These are phyloP conservation scores for Aspergillus fischeri DNA, from an alignment of 2,329 filamentous ascomycete genomes.

Conservation along the genomic window DNA sequence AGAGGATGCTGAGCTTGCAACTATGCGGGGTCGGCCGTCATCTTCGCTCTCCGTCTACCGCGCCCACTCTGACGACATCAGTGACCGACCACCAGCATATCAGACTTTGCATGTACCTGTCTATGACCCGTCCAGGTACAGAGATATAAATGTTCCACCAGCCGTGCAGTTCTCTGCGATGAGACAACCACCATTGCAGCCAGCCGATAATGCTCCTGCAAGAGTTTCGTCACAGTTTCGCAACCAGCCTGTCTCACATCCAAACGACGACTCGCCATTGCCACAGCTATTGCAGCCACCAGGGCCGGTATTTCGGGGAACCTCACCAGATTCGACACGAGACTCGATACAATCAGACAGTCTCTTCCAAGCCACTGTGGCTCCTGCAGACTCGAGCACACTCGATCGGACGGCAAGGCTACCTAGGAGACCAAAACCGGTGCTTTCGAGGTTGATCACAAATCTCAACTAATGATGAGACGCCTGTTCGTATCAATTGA, in stretches of 20 bases:
- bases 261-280: background rate
- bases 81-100: constrained; percentile 25
- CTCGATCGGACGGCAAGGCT: constrained; percentile 6
- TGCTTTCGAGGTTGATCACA: constrained; percentile 33
- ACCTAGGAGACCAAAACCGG: constrained; percentile 29
- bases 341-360: background rate
- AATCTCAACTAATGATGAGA: constrained; percentile 22
- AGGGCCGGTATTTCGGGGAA: background rate
- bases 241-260: background rate
- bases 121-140: constrained; percentile 34
- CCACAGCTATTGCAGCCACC: background rate
- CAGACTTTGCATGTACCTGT: constrained; percentile 21
- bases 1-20: constrained; percentile 4
- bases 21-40: constrained; percentile 6
- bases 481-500: background rate
- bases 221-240: background rate
- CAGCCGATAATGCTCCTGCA: background rate
- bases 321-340: background rate
- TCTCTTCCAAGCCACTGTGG: background rate
- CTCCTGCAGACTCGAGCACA: background rate
- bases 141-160: constrained; percentile 3
- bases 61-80: constrained; percentile 2
- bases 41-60: constrained; percentile 1
- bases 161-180: background rate
- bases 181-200: background rate